phyloP scores from a whole-genome alignment of 805 yeast species.

The Saccharomyces paradoxus region DNA sequence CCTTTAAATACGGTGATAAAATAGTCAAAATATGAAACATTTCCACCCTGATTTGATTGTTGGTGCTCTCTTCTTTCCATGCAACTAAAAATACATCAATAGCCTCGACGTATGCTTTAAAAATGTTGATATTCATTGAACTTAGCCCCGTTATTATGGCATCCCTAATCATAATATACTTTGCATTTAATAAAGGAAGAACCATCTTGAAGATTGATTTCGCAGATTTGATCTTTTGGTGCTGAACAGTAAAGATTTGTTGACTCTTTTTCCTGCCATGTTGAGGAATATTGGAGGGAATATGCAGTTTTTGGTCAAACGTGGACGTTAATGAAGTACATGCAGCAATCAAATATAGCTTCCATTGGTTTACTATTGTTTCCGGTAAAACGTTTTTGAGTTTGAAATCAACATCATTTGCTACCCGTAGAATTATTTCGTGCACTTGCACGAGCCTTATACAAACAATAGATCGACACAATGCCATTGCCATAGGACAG shows the following conservation, averaged over 20 bases:
- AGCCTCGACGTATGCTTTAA: slow-evolving; percentile 71
- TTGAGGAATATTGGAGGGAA: slow-evolving; percentile 43
- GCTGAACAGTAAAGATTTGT: slow-evolving; percentile 75
- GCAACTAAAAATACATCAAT: slow-evolving; percentile 51
- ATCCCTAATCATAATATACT: slow-evolving; percentile 63
- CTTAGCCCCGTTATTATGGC: slow-evolving; percentile 86
- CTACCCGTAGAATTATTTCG: slow-evolving; percentile 52
- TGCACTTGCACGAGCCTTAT: slow-evolving; percentile 79
- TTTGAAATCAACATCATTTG: slow-evolving; percentile 35
- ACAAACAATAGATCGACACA: slow-evolving; percentile 86
- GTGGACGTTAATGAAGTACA: slow-evolving; percentile 88
- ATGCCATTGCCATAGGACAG: slow-evolving; percentile 89
- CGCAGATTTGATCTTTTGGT: slow-evolving; percentile 88
- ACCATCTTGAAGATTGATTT: slow-evolving; percentile 83
- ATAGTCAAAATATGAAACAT: slow-evolving; percentile 68
- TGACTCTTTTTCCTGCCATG: slow-evolving; percentile 73
- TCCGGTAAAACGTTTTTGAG: slow-evolving; percentile 49
- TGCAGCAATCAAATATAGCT: slow-evolving; percentile 78
- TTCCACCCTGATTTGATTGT: slow-evolving; percentile 53
- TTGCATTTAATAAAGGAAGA: slow-evolving; percentile 66
- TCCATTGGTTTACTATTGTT: slow-evolving; percentile 76
- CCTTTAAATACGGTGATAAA: slow-evolving; percentile 53
- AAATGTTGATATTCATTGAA: slow-evolving; percentile 83
- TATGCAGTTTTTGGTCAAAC: slow-evolving; percentile 69
- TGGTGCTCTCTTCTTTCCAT: slow-evolving; percentile 43